phyloP scores from a whole-genome alignment of 2,329 filamentous ascomycete genomes.

The Clonostachys sp. region DNA sequence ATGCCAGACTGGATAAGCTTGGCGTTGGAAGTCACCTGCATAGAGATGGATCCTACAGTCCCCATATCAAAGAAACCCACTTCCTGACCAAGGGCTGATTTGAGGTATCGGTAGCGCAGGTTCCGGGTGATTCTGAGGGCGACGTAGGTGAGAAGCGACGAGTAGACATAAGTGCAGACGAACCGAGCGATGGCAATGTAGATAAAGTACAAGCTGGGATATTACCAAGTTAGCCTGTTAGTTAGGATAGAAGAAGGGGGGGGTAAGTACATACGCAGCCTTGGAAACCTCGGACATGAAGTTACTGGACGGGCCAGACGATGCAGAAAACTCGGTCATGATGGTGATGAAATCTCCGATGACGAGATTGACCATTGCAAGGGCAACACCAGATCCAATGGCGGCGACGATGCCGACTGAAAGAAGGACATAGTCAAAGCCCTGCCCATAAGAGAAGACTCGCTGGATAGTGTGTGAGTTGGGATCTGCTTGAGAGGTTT shows the following conservation, averaged over 20 bases:
- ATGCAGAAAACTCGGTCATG: slow-evolving; percentile 51
- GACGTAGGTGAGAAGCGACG: slow-evolving; percentile 32
- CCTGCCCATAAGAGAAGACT: slow-evolving; percentile 31
- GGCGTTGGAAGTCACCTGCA: slow-evolving; percentile 41
- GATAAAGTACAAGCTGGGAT: slow-evolving; percentile 45
- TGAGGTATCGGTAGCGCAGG: slow-evolving; percentile 29
- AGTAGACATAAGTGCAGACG: slow-evolving; percentile 46
- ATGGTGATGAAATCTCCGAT: slow-evolving; percentile 50
- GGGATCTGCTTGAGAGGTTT: background rate
- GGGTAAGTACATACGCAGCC: slow-evolving; percentile 25
- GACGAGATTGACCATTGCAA: slow-evolving; percentile 55
- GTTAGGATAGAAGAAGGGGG: background rate
- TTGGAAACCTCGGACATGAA: slow-evolving; percentile 46
- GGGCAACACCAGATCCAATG: slow-evolving; percentile 25
- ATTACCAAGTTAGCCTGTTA: background rate
- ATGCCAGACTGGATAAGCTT: slow-evolving; percentile 39
- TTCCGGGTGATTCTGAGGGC: slow-evolving; percentile 28
- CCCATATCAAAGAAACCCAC: slow-evolving; percentile 49
- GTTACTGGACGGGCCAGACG: slow-evolving; percentile 30
- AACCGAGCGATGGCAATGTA: slow-evolving; percentile 55
- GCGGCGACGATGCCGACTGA: slow-evolving; percentile 24
- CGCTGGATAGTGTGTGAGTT: slow-evolving; percentile 14
- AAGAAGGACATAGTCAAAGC: slow-evolving; percentile 28
- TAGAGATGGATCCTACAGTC: slow-evolving; percentile 35
- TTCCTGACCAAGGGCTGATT: slow-evolving; percentile 40